Evolutionary conservation across 2,329 filamentous ascomycete genomes (phyloP), one percentile per base, ranked within the genome.

Genomic region (Gliomastix tumulicola): DNA sequence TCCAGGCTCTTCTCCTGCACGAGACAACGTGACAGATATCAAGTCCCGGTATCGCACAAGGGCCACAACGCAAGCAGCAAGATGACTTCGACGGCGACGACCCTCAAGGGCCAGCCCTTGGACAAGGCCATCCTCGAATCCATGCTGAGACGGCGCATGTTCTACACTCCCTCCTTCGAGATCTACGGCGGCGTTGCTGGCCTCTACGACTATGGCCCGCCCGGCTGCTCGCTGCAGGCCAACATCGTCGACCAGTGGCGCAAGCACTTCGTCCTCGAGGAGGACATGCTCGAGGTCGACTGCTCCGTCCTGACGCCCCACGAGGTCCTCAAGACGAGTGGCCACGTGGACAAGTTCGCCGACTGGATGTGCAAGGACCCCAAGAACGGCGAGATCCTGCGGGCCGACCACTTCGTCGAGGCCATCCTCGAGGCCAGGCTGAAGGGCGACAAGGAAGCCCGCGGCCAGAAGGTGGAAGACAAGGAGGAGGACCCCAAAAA

Each of bases 301-400:
- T 94, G 88, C 68, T 92, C 86, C 27, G 92, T 90, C 65, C 65
- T 98, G 55, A 98, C 92, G 28, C 92, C 92, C 22, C 80, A 92
- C 53, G 85, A 92, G 33, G 87, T 98, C 25, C 77, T 98, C 55
- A 94, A 97, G 75, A 95, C 90, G 37, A 86, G 80, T 60, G 92
- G 92, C 45, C 92, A 98, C 66, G 92, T 97, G 47, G 90, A 96
- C 63, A 94, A 94, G 65, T 97, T 97, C 56, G 85, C 88, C 63
- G 90, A 97, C 62, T 97, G 86, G 87, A 96, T 97, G 89, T 95
- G 87, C 80, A 95, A 94, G 65, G 92, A 98, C 62, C 88, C 90
- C 44, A 94, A 94, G 74, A 95, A 84, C 53, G 92, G 92, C 57
- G 92, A 98, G 62, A 95, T 96, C 55, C 80, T 98, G 59, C 81